A percentile compares a stretch with the other conserved stretches of the same genome.
phyloP scores from a whole-genome alignment of 805 yeast species.

The Nakazawaea ambrosiae region DNA sequence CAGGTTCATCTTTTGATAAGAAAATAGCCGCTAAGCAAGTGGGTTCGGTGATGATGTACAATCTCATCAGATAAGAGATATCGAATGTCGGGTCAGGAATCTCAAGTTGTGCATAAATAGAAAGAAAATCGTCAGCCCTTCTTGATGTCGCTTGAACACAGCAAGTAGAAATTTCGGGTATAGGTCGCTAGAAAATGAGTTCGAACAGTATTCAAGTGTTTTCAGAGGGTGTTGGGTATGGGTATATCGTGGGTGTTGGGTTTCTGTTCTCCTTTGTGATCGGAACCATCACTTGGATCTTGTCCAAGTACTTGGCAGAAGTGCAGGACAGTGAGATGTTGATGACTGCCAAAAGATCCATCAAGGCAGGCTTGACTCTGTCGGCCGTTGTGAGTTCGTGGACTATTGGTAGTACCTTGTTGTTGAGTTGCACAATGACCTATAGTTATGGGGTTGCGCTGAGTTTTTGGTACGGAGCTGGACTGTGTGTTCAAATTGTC shows the following conservation, averaged over 20 bases:
- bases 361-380: slow-evolving; percentile 28
- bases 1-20: too few species aligned
- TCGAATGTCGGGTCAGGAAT: too few species aligned
- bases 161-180: too few species aligned
- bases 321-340: slow-evolving; percentile 36
- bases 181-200: too few species aligned
- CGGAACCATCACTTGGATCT: slow-evolving; percentile 25
- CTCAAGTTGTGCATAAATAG: too few species aligned
- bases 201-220: slow-evolving; percentile 10
- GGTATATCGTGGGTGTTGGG: slow-evolving; percentile 38
- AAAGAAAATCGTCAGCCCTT: too few species aligned
- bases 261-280: slow-evolving; percentile 34
- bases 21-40: not conserved
- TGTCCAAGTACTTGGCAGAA: slow-evolving; percentile 30
- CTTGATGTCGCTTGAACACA: too few species aligned
- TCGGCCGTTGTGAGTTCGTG: slow-evolving; percentile 30
- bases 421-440: slow-evolving; percentile 23
- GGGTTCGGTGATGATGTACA: not conserved
- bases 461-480: slow-evolving; percentile 28
- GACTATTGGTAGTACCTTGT: slow-evolving; percentile 27
- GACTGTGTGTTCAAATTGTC: slow-evolving; percentile 28
- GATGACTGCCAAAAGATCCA: slow-evolving; percentile 29
- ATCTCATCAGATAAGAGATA: too few species aligned
- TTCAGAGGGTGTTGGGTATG: slow-evolving; percentile 27
- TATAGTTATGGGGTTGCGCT: slow-evolving; percentile 28